A percentile compares a stretch with the other conserved stretches of the same genome.
Conservation (phyloP, 1,139 yeast genomes). For the Debaryomyces fabryi region DNA sequence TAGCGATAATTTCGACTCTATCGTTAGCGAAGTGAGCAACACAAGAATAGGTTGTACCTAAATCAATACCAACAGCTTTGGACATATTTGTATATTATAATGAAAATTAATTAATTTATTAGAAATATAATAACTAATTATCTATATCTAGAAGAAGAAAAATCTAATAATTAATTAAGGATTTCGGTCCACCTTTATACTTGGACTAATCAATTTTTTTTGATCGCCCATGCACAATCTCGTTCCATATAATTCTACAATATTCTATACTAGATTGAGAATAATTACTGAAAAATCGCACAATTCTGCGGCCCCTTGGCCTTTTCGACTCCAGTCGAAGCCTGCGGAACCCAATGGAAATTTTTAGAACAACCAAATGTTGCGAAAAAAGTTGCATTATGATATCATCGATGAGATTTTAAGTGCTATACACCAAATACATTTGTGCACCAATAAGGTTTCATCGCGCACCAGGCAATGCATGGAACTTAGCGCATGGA, state of each 20-base stretch:
- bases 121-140: slow-evolving; percentile 5
- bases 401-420: slow-evolving; percentile 2
- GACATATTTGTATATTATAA: slow-evolving; percentile 39
- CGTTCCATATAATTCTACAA: slow-evolving; percentile 8
- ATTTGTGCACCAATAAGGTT: background rate
- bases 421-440: background rate
- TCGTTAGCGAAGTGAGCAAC: slow-evolving; percentile 75
- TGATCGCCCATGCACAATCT: slow-evolving; percentile 7
- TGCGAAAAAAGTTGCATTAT: slow-evolving; percentile 5
- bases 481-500: background rate
- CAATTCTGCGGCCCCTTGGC: background rate
- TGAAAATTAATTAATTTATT: slow-evolving; percentile 4
- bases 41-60: slow-evolving; percentile 85
- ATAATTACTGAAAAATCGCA: background rate
- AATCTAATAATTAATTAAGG: background rate
- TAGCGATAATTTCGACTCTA: slow-evolving; percentile 65
- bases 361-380: slow-evolving; percentile 1
- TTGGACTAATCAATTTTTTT: background rate
- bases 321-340: slow-evolving; percentile 2
- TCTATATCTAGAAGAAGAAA: slow-evolving; percentile 4
- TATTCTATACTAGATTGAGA: slow-evolving; percentile 8
- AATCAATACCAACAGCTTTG: slow-evolving; percentile 80
- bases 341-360: slow-evolving; percentile 6
- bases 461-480: background rate
- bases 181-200: slow-evolving; percentile 9